A percentile compares a stretch with the other conserved stretches of the same genome.
Conservation (phyloP, 352 stramenopile species). For the Bremia lactucae region DNA sequence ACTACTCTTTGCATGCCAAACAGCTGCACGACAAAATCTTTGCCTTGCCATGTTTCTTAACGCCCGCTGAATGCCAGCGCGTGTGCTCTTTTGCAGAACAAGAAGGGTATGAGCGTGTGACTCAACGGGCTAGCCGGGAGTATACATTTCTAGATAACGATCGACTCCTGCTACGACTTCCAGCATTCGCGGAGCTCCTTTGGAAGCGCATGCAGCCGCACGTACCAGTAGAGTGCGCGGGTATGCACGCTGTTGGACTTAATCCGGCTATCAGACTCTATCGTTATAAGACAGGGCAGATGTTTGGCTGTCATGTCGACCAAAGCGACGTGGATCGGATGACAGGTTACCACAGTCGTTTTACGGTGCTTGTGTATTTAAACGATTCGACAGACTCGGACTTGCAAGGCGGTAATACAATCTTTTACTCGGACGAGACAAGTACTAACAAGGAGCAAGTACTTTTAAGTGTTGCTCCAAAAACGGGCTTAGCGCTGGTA, state of each 20-base stretch:
- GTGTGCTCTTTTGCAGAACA: conserved; percentile 46
- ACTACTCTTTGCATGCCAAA: conserved; percentile 21
- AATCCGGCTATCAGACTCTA: conserved; percentile 76
- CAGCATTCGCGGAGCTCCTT: conserved; percentile 51
- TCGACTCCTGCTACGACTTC: conserved; percentile 47
- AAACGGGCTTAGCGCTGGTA: conserved; percentile 59
- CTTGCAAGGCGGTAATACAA: conserved; percentile 46
- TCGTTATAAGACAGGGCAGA: conserved; percentile 51
- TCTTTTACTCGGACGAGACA: conserved; percentile 59
- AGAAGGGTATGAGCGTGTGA: conserved; percentile 56
- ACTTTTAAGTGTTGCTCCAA: conserved; percentile 44
- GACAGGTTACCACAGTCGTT: conserved; percentile 62
- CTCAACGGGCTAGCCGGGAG: conserved; percentile 48
- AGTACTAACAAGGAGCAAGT: conserved; percentile 30
- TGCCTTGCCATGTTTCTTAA: conserved; percentile 50
- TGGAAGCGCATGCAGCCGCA: conserved; percentile 52
- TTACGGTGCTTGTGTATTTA: conserved; percentile 76
- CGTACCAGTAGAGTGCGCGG: conserved; percentile 45
- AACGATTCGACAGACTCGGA: conserved; percentile 69
- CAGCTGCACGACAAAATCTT: conserved; percentile 55
- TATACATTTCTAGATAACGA: conserved; percentile 75
- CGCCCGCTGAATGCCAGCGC: conserved; percentile 41
- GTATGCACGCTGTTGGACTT: conserved; percentile 49
- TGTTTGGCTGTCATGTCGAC: conserved; percentile 77
- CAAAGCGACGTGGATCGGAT: conserved; percentile 70